Evolutionary conservation across 805 yeast species (phyloP), one percentile per base, ranked within the genome.

Genomic region (Hanseniaspora clermontiae): DNA sequence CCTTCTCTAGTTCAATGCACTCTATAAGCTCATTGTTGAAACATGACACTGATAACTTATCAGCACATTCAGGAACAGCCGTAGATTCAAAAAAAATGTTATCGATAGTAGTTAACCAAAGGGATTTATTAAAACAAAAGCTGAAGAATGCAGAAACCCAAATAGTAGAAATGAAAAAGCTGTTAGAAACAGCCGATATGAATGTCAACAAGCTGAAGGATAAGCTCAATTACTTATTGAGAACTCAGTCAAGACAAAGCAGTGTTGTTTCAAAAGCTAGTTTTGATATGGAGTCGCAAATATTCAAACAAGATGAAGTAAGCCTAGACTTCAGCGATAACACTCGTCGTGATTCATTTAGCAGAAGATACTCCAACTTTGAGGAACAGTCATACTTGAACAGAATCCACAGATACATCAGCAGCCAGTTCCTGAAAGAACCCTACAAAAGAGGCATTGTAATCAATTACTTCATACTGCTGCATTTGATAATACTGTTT

Each of bases 71-170:
- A 3, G 39, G 20, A 36, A 31, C 10, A 11, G 17, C n/a, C 29
- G 47, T 24, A 29, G 57, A 53, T 39, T 39, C 57, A 6, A 39
- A 43, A 20, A 53, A 53, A 39, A 38, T 53, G 42, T 14, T 53
- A 6, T 29, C 42, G 1, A 53, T 53, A n/a, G 37, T 53, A 39
- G 17, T 46, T 9, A 46, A 38, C 11, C 57, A 53, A 39, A 45
- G 57, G 46, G 57, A 53, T 46, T 27, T 53, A 12, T 32, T 53
- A n/a, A 53, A 53, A 24, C 57, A 53, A 32, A 53, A 46, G 24
- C 17, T 53, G 11, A 53, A 45, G 20, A 24, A 10, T 12, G 12
- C 38, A 1, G 57, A 53, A 12, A 46, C 14, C 7, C 34, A 38
- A n/a, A 14, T 17, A 14, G 12, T 32, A n/a, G 57, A 46, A 14